phyloP scores from a whole-genome alignment of 1,284 basidiomycete species.

The Anthracocystis walkeri region DNA sequence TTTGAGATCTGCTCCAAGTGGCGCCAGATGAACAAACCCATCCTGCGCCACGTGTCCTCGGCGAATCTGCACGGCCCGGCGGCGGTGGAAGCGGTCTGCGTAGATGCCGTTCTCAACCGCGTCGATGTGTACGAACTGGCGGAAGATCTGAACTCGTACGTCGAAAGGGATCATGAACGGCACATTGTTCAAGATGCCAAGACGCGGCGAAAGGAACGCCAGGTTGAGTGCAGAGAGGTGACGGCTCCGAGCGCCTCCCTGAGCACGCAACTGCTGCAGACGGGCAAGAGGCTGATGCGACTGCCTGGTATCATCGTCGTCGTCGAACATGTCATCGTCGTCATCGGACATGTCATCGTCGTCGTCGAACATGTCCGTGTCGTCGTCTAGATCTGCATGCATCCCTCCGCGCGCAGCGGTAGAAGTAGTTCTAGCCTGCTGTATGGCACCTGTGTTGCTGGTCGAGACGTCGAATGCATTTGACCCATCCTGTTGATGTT shows the following conservation, averaged over 20 bases:
- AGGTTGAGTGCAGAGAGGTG: conserved; percentile 75
- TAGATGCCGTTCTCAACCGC: conserved; percentile 44
- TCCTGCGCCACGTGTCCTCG: conserved; percentile 84
- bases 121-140: conserved; percentile 59
- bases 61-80: conserved; percentile 76
- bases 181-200: conserved; percentile 93
- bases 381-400: conserved; percentile 16
- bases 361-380: conserved; percentile 14
- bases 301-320: conserved; percentile 12
- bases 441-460: neutral
- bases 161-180: conserved; percentile 97
- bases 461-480: neutral
- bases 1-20: conserved; percentile 80
- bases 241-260: conserved; percentile 28
- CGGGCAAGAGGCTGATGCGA: conserved; percentile 21
- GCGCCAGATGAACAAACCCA: conserved; percentile 79
- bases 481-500: conserved; percentile 9
- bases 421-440: neutral
- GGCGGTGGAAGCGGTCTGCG: conserved; percentile 13
- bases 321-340: conserved; percentile 11
- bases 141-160: conserved; percentile 86
- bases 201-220: conserved; percentile 81
- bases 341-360: conserved; percentile 20
- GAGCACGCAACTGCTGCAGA: conserved; percentile 31
- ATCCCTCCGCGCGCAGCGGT: neutral